Evolutionary conservation across 805 yeast genomes (phyloP).

Genomic region (Isabelozyma pseudorhagii): DNA sequence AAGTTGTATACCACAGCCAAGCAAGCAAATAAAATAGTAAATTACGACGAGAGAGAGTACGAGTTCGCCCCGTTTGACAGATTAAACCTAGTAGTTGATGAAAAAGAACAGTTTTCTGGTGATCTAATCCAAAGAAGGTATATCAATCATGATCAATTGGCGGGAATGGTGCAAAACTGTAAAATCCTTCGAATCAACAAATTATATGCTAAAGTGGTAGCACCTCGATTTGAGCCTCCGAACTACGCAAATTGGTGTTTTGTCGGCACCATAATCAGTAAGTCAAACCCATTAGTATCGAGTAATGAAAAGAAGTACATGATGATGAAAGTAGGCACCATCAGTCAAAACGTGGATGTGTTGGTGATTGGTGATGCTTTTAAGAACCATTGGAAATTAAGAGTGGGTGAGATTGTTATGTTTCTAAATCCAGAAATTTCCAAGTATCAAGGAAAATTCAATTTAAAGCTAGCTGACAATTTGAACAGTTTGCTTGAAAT

Average conservation of each 20-base stretch:
- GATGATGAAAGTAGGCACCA: constrained; percentile 64
- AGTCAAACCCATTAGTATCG: constrained; percentile 47
- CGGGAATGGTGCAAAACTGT: constrained; percentile 40
- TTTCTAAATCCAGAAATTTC: constrained; percentile 70
- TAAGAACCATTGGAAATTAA: constrained; percentile 67
- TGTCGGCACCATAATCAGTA: constrained; percentile 63
- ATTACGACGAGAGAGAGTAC: constrained; percentile 21
- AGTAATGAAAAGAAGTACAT: constrained; percentile 48
- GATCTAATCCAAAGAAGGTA: constrained; percentile 40
- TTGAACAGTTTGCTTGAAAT: constrained; percentile 62
- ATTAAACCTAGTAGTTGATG: constrained; percentile 11
- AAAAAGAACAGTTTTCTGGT: constrained; percentile 16
- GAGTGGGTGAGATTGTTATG: constrained; percentile 71
- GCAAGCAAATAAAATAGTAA: constrained; percentile 8
- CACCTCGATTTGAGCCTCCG: constrained; percentile 72
- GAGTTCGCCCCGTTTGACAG: constrained; percentile 15
- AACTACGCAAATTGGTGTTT: constrained; percentile 74
- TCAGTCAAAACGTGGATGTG: constrained; percentile 56
- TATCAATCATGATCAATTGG: constrained; percentile 33
- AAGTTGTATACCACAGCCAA: constrained; percentile 14
- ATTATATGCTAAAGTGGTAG: constrained; percentile 58
- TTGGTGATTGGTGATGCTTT: constrained; percentile 67
- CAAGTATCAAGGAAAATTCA: constrained; percentile 39
- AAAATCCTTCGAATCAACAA: constrained; percentile 58
- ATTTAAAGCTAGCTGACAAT: constrained; percentile 50